A percentile compares a stretch with the other conserved stretches of the same genome.
These are phyloP conservation scores for Digitaria exilis DNA, from an alignment of 202 grass and related monocot species.

Conservation along the genomic window DNA sequence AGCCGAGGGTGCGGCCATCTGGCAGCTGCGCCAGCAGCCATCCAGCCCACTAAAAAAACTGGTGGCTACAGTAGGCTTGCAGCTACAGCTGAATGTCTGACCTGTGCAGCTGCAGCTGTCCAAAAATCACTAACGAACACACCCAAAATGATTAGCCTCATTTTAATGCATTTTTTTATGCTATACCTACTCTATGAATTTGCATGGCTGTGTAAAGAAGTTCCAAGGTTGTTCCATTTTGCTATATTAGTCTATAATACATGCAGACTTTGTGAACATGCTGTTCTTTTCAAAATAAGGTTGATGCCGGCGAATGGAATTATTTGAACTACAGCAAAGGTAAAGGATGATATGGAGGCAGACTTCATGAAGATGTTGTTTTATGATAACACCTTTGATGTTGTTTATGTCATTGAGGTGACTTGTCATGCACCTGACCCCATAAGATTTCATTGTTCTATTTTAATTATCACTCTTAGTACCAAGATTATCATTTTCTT, in stretches of 20 bases:
- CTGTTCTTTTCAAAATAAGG: neutral
- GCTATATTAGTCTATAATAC: neutral
- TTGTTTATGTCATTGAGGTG: slow-evolving; percentile 89
- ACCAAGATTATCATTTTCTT: slow-evolving; percentile 12
- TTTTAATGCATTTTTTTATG: neutral
- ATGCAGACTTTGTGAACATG: neutral
- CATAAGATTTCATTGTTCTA: slow-evolving; percentile 38
- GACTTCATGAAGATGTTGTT: slow-evolving; percentile 99
- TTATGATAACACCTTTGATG: slow-evolving; percentile 71
- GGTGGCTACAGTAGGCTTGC: too few relatives aligned
- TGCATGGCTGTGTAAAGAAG: slow-evolving; percentile 12
- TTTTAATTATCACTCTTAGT: neutral
- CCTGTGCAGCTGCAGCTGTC: too few relatives aligned
- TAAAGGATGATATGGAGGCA: slow-evolving; percentile 55
- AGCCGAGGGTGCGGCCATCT: too few relatives aligned
- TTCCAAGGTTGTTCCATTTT: slow-evolving; percentile 17
- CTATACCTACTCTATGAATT: neutral
- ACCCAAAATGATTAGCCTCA: slow-evolving; percentile 16
- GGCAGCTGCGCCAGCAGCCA: too few relatives aligned
- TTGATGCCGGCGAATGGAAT: slow-evolving; percentile 3
- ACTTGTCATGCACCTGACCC: slow-evolving; percentile 94
- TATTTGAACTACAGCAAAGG: neutral
- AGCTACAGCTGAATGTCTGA: too few relatives aligned
- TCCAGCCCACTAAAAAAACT: too few relatives aligned
- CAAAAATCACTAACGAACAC: too few relatives aligned